Base-by-base conservation (phyloP, 2,329 filamentous ascomycete genomes). In the Lizonia empirigonia region DNA sequence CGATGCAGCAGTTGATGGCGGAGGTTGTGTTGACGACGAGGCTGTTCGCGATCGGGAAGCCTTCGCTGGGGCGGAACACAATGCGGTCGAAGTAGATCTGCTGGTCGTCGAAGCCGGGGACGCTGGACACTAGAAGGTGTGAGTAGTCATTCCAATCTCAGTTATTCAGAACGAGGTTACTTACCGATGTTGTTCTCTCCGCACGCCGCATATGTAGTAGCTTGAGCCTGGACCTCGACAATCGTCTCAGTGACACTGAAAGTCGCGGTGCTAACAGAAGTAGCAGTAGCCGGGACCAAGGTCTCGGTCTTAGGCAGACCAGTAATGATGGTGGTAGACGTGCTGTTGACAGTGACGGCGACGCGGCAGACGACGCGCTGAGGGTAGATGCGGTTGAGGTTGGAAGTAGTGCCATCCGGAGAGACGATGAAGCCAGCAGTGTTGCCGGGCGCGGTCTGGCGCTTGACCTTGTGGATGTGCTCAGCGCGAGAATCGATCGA, bases 141-240 rank as follows among this genome's bases (percentile, higher is more conserved):
- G 36, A 50, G 44, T 33, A 7, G 27, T 7, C 10, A 12, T 32
- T 5, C n/a, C 9, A 12, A 9, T 16, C 5, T 1, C 5, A 2
- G 15, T 24, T 15, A 7, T 6, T 9, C 9, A 15, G 2, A 15
- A 10, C 2, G 19, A 5, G 16, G 8, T 40, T 24, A 60, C 58
- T 41, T 52, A 67, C 65, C 62, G 48, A 69, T 50, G 30, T 69
- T 69, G 39, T 67, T 63, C 6, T 15, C 18, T 16, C 36, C 40
- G 37, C 66, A 69, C 23, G 63, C 64, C 10, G 57, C 59, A 24
- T 62, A 68, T 6, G 56, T 40, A 4, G 62, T 66, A 5, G 50
- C 37, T 23, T 39, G 50, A 2, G 63, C 55, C n/a, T 36, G 24
- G 8, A 58, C 41, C 20, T 45, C 36, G 2, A 49, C 55, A 8